Base-by-base conservation (phyloP, 2,329 filamentous ascomycete genomes). In the Endothia cerciana region DNA sequence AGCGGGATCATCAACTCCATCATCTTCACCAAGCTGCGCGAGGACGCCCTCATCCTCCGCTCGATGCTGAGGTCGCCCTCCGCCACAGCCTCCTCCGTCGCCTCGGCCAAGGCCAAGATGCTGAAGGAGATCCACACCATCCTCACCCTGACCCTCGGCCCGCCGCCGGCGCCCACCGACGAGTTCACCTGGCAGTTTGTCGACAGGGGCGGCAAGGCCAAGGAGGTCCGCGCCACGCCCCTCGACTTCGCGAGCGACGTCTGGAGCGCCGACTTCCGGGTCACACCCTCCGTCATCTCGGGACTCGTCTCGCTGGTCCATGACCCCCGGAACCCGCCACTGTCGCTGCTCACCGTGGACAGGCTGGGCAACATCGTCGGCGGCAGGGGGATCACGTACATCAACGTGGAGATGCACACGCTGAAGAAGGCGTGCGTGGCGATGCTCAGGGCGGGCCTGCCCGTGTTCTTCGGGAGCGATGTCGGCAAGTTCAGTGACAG, bases 401-500 rank as follows among this genome's bases (percentile, higher is more conserved):
- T 96, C 73, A 97, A 97, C 74, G 92, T 95, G 19, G 83, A 89
- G 67, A 93, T 93, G 82, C 69, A 77, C 1, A 81, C 85, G 0
- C 88, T 97, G 71, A 96, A 96, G 77, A 74, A 80, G 0, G 88
- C 90, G 0, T 91, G 89, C 71, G 87, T 96, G 59, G 82, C 85
- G 38, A 95, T 93, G 91, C 85, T 97, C 59, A 86, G 87, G 73
- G 88, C 89, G 13, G 92, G 92, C 1, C 79, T 92, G 5, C 93
- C 93, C 11, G 86, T 97, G 60, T 97, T 97, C 83, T 97, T 97
- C 75, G 93, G 93, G 65, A 91, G 87, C 60, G 93, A 97, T 72
- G 93, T 97, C 0, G 93, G 92, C 69, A 91, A 97, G 76, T 94
- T 90, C 77, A 91, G 87, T 64, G 89, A 94, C 74, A 81, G 72